Conservation (phyloP, 208 protist species). For the Borovskyia barvae region DNA sequence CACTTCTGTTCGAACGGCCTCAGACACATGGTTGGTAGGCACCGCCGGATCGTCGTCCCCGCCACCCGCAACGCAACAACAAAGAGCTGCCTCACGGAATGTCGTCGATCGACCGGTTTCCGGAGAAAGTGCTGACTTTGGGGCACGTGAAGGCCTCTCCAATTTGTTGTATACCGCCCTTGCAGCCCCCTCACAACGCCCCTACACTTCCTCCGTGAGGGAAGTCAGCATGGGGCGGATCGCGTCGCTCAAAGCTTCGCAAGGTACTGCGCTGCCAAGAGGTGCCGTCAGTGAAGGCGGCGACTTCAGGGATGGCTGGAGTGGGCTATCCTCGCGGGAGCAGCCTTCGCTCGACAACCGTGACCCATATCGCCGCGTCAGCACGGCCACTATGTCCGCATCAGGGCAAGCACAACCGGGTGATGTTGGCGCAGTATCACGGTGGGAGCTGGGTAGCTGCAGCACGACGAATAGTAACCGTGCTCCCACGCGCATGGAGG, state of each 20-base stretch:
- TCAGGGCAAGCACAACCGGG: not conserved
- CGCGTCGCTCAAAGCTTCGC: constrained; percentile 5
- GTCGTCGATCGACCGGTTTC: too few relatives aligned
- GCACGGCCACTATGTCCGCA: not conserved
- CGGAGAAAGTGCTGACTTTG: too few relatives aligned
- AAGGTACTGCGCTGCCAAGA: not conserved
- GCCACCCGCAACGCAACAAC: not conserved
- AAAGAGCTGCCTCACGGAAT: too few relatives aligned
- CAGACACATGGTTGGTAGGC: not conserved
- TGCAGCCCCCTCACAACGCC: not conserved
- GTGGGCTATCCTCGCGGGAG: not conserved
- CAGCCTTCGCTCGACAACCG: not conserved
- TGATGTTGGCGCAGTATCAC: not conserved
- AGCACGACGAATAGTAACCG: constrained; percentile 1
- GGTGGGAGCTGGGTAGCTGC: not conserved
- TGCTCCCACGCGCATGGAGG: not conserved
- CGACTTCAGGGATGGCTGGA: too few relatives aligned
- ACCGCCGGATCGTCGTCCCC: not conserved
- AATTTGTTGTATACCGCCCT: too few relatives aligned
- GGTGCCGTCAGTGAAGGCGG: not conserved
- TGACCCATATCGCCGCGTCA: not conserved
- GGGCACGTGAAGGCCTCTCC: too few relatives aligned
- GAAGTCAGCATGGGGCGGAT: constrained; percentile 6
- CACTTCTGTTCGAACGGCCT: too few relatives aligned
- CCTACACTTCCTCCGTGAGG: constrained; percentile 8